phyloP scores from a whole-genome alignment of 2,329 filamentous ascomycete species.

The Pestalotiopsis sp. region DNA sequence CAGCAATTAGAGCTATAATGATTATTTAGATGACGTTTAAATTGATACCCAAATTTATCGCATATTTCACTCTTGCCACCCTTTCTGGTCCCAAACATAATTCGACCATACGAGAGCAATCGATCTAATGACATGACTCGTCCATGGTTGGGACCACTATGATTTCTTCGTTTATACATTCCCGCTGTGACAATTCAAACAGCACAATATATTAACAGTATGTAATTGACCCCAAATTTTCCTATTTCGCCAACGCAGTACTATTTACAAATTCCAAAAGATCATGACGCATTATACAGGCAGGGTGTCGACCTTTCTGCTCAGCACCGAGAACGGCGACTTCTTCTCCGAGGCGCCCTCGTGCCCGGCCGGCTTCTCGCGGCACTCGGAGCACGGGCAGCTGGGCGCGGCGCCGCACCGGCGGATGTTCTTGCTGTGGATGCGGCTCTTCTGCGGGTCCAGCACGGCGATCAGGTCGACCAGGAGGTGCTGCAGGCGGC shows the following conservation, averaged over 20 bases:
- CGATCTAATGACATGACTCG: no score
- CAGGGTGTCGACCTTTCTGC: not conserved
- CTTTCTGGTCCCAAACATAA: no score
- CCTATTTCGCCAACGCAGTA: not conserved
- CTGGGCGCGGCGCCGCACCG: not conserved
- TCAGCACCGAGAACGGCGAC: not conserved
- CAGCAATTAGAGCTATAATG: no score
- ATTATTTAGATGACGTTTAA: no score
- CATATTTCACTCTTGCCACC: no score
- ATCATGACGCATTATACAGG: not conserved
- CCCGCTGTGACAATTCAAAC: no score
- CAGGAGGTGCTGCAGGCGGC: not conserved
- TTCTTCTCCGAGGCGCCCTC: not conserved
- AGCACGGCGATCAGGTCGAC: not conserved
- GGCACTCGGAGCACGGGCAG: not conserved
- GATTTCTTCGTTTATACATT: no score
- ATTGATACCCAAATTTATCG: no score
- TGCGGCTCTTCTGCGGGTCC: not conserved
- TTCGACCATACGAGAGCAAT: no score
- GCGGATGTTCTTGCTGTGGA: not conserved
- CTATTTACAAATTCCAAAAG: not conserved
- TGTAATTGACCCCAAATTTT: no score
- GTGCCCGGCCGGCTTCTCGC: not conserved
- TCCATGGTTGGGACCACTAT: no score
- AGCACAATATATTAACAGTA: no score